Evolutionary conservation across 2,329 filamentous ascomycete genomes (phyloP).

Genomic region (Aureobasidium sp.): DNA sequence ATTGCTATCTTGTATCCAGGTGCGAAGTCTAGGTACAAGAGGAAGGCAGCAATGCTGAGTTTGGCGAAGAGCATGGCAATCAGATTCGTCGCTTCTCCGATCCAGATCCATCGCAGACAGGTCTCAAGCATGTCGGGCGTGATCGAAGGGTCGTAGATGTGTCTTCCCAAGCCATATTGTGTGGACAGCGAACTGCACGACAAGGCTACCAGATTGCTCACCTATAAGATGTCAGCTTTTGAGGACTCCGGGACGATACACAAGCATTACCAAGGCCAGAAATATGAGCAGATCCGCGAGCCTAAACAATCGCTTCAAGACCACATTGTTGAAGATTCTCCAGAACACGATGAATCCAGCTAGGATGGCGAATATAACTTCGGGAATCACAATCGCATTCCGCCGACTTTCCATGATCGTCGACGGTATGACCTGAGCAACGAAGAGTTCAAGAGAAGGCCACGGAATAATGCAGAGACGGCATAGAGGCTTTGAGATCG

Average conservation of each 20-base stretch:
- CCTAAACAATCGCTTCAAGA: conserved; percentile 9
- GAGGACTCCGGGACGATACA: too few relatives aligned
- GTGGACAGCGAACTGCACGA: conserved; percentile 4
- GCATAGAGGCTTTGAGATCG: background rate
- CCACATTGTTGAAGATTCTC: conserved; percentile 12
- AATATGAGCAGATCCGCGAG: conserved; percentile 16
- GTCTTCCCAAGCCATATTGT: conserved; percentile 16
- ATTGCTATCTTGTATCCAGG: conserved; percentile 16
- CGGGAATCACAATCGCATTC: background rate
- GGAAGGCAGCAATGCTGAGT: conserved; percentile 17
- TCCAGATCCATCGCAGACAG: conserved; percentile 13
- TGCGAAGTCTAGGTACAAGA: conserved; percentile 16
- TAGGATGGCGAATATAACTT: conserved; percentile 12
- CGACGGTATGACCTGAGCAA: background rate
- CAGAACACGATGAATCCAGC: conserved; percentile 12
- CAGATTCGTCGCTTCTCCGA: conserved; percentile 13
- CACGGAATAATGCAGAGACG: background rate
- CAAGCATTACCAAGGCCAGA: conserved; percentile 11
- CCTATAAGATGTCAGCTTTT: background rate
- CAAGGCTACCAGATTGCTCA: conserved; percentile 14
- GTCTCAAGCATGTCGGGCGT: background rate
- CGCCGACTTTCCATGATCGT: conserved; percentile 5
- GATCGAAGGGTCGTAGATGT: conserved; percentile 14
- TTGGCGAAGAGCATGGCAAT: conserved; percentile 18
- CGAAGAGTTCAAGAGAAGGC: background rate